These are phyloP conservation scores for Mortierella sp. DNA, from an alignment of 371 early-diverging fungal genomes.

Conservation along the genomic window DNA sequence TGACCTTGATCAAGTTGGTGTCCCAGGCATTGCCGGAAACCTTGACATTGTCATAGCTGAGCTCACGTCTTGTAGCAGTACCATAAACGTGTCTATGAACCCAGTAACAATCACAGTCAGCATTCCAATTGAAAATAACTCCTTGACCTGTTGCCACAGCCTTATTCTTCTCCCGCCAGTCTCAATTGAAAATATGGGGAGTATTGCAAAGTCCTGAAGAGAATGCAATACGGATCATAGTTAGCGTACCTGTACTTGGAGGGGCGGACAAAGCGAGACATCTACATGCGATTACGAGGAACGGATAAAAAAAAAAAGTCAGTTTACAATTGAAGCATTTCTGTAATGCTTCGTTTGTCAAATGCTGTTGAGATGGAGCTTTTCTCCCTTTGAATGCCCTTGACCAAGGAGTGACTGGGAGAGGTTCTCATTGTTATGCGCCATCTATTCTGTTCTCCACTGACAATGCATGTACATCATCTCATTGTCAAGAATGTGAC, in stretches of 20 bases:
- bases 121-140: not conserved
- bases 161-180: not conserved
- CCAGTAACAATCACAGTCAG: not conserved
- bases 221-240: not conserved
- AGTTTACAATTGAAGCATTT: not conserved
- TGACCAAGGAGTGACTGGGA: not conserved
- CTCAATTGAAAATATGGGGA: not conserved
- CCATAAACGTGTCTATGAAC: conserved; percentile 92
- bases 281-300: conserved; percentile 7
- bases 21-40: conserved; percentile 96
- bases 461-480: not conserved
- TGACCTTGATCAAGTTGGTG: conserved; percentile 94
- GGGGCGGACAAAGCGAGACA: conserved; percentile 35
- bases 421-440: not conserved
- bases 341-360: too few species aligned
- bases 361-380: not conserved
- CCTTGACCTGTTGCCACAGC: not conserved
- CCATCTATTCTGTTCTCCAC: not conserved
- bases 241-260: conserved; percentile 35
- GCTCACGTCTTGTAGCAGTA: conserved; percentile 88
- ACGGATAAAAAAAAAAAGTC: not conserved
- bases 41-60: conserved; percentile 95
- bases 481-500: conserved; percentile 2
- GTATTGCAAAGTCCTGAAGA: not conserved
- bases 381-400: not conserved